Conservation (phyloP, 441 rosid genomes). For the Metrosideros polymorpha region DNA sequence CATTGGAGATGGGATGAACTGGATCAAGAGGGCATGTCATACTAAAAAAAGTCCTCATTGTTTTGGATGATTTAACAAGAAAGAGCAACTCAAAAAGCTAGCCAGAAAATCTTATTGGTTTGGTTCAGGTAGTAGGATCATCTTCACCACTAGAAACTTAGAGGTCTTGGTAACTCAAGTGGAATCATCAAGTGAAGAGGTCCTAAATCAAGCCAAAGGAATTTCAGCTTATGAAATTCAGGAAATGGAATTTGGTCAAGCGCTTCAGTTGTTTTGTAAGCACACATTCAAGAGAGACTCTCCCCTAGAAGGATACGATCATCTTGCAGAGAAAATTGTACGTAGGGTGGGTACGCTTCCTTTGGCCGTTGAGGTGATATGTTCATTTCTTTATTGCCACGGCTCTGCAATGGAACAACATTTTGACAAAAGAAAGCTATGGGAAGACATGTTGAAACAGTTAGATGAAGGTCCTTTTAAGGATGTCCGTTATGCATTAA, state of each 20-base stretch:
- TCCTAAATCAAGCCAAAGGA: background rate
- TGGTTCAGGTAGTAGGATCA: background rate
- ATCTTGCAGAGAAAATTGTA: rapidly evolving
- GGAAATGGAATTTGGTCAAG: rapidly evolving
- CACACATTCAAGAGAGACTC: background rate
- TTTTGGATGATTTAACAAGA: background rate
- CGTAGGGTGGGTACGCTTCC: rapidly evolving
- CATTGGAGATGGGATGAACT: background rate
- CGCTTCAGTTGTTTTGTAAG: background rate
- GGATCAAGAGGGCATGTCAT: background rate
- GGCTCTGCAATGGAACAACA: background rate
- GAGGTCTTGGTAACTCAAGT: rapidly evolving
- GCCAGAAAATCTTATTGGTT: background rate
- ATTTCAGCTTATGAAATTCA: background rate
- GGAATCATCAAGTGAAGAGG: background rate
- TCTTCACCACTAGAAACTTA: background rate
- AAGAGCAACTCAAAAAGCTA: background rate
- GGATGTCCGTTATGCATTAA: background rate
- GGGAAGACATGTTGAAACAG: background rate
- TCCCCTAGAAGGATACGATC: rapidly evolving
- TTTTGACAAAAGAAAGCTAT: rapidly evolving
- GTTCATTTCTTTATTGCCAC: background rate
- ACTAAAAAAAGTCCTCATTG: background rate
- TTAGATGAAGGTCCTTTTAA: rapidly evolving
- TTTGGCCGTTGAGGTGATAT: background rate